These are phyloP conservation scores for Ustilago esculenta DNA, from an alignment of 1,284 basidiomycete species.

Conservation along the genomic window DNA sequence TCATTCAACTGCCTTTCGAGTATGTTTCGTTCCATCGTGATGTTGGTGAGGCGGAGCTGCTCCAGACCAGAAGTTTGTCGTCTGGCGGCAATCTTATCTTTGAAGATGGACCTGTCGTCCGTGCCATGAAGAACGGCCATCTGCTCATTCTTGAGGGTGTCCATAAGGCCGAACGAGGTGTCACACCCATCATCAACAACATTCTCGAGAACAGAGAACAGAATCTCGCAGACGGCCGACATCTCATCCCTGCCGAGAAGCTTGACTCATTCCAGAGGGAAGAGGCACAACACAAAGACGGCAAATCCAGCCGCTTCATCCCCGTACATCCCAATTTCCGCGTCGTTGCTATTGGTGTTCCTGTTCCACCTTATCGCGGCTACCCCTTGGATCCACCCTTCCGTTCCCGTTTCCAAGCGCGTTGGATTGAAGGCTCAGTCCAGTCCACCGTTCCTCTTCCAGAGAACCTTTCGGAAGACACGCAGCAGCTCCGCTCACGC, in stretches of 20 bases:
- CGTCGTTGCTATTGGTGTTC: slow-evolving; percentile 67
- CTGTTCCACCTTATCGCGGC: slow-evolving; percentile 67
- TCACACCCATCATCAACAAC: slow-evolving; percentile 68
- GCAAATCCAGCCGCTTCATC: slow-evolving; percentile 54
- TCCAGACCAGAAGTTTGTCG: slow-evolving; percentile 64
- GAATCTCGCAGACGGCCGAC: slow-evolving; percentile 67
- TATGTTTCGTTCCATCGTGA: slow-evolving; percentile 67
- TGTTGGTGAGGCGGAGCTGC: slow-evolving; percentile 67
- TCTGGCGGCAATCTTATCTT: slow-evolving; percentile 65
- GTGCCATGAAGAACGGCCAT: slow-evolving; percentile 67
- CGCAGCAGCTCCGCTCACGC: slow-evolving; percentile 47
- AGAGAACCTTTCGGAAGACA: slow-evolving; percentile 21
- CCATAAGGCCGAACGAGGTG: slow-evolving; percentile 65
- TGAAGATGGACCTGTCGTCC: slow-evolving; percentile 65
- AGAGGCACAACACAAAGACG: slow-evolving; percentile 19
- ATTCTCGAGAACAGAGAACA: slow-evolving; percentile 66
- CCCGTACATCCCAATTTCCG: slow-evolving; percentile 67
- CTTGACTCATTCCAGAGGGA: slow-evolving; percentile 48
- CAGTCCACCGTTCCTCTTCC: slow-evolving; percentile 36
- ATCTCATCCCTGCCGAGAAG: slow-evolving; percentile 66
- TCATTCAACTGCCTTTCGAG: slow-evolving; percentile 66
- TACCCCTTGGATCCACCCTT: slow-evolving; percentile 68
- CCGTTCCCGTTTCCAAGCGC: slow-evolving; percentile 67
- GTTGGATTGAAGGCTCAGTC: slow-evolving; percentile 65
- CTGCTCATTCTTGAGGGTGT: slow-evolving; percentile 68